Conservation (phyloP, 1,284 basidiomycete genomes). For the Moniliophthora roreri region DNA sequence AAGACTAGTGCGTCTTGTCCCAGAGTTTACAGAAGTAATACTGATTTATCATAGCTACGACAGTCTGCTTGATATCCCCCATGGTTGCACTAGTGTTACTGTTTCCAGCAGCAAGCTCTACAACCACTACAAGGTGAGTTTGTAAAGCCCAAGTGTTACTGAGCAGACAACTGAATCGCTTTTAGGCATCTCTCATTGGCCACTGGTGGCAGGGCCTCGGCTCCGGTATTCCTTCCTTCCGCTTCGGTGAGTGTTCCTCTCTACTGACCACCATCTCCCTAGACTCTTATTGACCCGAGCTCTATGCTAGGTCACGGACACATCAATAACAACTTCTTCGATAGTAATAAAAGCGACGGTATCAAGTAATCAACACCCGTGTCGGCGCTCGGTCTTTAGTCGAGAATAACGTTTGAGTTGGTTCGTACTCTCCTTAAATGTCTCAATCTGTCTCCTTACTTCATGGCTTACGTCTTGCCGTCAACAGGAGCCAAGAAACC, state of each 20-base stretch:
- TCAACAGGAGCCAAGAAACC: slow-evolving; percentile 32
- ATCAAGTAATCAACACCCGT: slow-evolving; percentile 53
- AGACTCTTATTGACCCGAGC: slow-evolving; percentile 24
- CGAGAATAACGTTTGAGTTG: slow-evolving; percentile 45
- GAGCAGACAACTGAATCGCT: neutral
- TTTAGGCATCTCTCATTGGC: slow-evolving; percentile 36
- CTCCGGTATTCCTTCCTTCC: slow-evolving; percentile 39
- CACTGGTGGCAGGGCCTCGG: slow-evolving; percentile 39
- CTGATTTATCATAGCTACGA: slow-evolving; percentile 32
- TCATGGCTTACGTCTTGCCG: too few relatives aligned
- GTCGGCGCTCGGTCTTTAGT: slow-evolving; percentile 46
- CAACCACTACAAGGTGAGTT: slow-evolving; percentile 37
- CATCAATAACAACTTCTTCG: slow-evolving; percentile 43
- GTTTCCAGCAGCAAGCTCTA: slow-evolving; percentile 39
- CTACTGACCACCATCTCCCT: neutral
- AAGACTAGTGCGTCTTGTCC: slow-evolving; percentile 28
- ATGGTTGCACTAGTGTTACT: slow-evolving; percentile 41
- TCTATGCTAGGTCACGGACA: slow-evolving; percentile 32
- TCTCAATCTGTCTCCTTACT: too few relatives aligned
- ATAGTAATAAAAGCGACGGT: slow-evolving; percentile 42
- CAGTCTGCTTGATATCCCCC: slow-evolving; percentile 38
- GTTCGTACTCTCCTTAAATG: slow-evolving; percentile 17
- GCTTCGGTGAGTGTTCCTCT: slow-evolving; percentile 7
- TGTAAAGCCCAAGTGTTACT: neutral
- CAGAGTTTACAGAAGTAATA: neutral